Base-by-base conservation (phyloP, 2,329 filamentous ascomycete species). In the Microsporum ferrugineum region DNA sequence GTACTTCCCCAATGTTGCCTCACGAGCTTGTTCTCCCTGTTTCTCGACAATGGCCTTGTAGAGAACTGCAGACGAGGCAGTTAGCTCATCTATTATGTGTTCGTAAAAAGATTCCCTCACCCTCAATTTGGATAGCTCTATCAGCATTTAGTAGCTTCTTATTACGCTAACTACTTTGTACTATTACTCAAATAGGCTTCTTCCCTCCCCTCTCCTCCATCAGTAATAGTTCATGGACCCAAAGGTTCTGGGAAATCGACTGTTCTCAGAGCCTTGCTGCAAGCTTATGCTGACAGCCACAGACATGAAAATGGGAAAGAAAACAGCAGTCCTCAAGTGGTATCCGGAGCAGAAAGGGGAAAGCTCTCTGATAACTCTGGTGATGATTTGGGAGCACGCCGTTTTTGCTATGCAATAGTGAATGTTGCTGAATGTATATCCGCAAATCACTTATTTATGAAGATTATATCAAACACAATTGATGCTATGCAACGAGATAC, bases 241-340 rank as follows among this genome's bases (percentile, higher is more conserved):
- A 86, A 91, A 68, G 87, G 90, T 1, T 95, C 91, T 0, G 92
- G 91, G 45, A 97, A 97, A 76, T 89, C 85, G 36, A 82, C 83
- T 56, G 81, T 96, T 58, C 79, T 87, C 2, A 78, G 79, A 61
- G 79, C 80, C 2, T 80, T 90, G 14, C 80, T 95, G 17, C 80
- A 79, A 8, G 79, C 83, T 36, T 80, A 88, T 5, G 71, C 14
- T 7, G 38, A 77, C 14, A 23, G 17, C 29, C 27, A 47, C 17
- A 73, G 72, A 43, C 27, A 38, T 31, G 38, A 38, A 60, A 53
- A 47, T 43, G 51, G 4, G 38, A 58, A 34, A 33, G 17, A 29
- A 57, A 62, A 55, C 14, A 6, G 33, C 33, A 55, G n/a, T 14
- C 31, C 29, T 31, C 10, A 7, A 55, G 10, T 29, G n/a, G 33